A percentile compares a stretch with the other conserved stretches of the same genome.
These are phyloP conservation scores for Paraphaeosphaeria minitans DNA, from an alignment of 2,329 filamentous ascomycete species.

Conservation along the genomic window DNA sequence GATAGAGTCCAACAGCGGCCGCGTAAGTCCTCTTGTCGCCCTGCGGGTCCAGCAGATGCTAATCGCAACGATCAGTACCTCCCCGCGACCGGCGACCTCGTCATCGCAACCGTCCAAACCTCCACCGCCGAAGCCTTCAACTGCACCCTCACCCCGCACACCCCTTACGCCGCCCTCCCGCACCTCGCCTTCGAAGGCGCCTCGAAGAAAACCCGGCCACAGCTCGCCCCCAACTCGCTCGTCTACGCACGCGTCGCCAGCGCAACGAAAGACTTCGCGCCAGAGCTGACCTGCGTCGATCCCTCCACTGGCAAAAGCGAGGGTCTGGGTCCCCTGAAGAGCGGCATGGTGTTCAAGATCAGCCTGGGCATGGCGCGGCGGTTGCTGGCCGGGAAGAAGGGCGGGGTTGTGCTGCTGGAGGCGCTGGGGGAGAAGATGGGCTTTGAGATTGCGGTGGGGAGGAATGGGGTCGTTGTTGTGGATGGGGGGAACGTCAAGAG, in stretches of 20 bases:
- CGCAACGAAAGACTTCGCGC: slow-evolving; percentile 68
- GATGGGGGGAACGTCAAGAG: slow-evolving; percentile 75
- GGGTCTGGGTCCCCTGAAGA: slow-evolving; percentile 80
- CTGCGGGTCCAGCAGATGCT: background rate
- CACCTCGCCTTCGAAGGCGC: slow-evolving; percentile 93
- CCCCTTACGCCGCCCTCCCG: slow-evolving; percentile 70
- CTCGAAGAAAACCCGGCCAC: slow-evolving; percentile 87
- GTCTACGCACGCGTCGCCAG: slow-evolving; percentile 86
- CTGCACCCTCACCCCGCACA: slow-evolving; percentile 72
- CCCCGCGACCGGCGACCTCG: slow-evolving; percentile 79
- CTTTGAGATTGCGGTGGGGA: slow-evolving; percentile 92
- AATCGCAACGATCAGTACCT: slow-evolving; percentile 65
- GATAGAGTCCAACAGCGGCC: slow-evolving; percentile 72
- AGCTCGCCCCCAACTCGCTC: slow-evolving; percentile 73
- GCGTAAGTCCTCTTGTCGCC: slow-evolving; percentile 56
- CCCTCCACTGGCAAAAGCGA: slow-evolving; percentile 85
- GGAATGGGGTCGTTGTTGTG: slow-evolving; percentile 93
- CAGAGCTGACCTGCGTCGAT: slow-evolving; percentile 89
- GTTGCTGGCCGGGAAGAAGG: slow-evolving; percentile 66
- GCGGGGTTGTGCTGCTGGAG: slow-evolving; percentile 73
- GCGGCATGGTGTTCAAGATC: slow-evolving; percentile 84
- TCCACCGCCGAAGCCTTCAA: slow-evolving; percentile 78
- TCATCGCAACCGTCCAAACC: slow-evolving; percentile 84
- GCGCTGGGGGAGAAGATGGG: slow-evolving; percentile 80
- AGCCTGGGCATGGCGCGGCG: slow-evolving; percentile 82